Conservation (phyloP, 1,139 yeast species). For the Magnusiomyces paraingens region DNA sequence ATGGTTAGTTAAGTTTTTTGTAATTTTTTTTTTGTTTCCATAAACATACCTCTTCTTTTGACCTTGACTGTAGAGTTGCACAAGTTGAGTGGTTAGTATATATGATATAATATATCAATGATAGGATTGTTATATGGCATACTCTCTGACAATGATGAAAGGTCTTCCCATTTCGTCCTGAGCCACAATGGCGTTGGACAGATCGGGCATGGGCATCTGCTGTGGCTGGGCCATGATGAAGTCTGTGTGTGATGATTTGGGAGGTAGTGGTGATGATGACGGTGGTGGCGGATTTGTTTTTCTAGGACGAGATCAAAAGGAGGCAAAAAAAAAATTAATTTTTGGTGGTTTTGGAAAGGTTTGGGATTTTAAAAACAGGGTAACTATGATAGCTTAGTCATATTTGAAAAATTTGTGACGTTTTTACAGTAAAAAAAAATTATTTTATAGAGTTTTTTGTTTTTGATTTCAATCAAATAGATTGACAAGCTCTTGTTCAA, state of each 20-base stretch:
- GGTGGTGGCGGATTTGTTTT: no score
- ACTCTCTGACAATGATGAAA: conserved; percentile 87
- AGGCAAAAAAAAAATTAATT: no score
- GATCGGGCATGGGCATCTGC: conserved; percentile 71
- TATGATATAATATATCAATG: neutral
- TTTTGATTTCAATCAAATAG: neutral
- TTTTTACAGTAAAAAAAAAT: neutral
- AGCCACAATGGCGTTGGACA: conserved; percentile 96
- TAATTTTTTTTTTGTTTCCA: neutral
- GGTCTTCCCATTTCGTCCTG: conserved; percentile 99
- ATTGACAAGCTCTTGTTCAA: neutral
- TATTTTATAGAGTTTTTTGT: neutral
- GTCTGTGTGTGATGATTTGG: no score
- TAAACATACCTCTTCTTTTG: conserved; percentile 52
- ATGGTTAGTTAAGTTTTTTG: neutral
- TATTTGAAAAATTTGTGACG: no score
- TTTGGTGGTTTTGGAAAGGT: no score
- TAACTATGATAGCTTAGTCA: no score
- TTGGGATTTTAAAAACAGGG: no score
- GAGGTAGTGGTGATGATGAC: no score
- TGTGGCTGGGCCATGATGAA: no score
- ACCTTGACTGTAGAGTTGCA: conserved; percentile 49
- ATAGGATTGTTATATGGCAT: conserved; percentile 19
- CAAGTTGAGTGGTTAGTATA: neutral
- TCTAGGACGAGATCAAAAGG: no score